Evolutionary conservation across 164 flowering plant genomes (phyloP), one percentile per base, ranked within the genome.

Genomic region (Vitis riparia): DNA sequence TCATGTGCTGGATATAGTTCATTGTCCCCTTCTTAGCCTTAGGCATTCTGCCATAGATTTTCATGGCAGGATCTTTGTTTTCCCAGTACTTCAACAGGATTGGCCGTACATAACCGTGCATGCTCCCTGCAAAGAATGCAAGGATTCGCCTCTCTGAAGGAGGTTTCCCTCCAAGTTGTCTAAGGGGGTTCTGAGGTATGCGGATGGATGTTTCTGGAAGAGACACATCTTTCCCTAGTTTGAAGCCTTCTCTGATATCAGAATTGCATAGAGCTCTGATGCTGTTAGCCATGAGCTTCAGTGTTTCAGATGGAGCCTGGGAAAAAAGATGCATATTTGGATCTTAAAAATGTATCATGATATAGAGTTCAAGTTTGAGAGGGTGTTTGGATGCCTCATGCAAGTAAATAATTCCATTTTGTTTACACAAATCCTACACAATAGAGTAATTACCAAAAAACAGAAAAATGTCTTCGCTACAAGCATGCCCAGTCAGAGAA

Each of bases 91-190:
- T 16, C 49, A 91, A 27, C 32, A 91, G 78, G 67, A 84, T 71
- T 5, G 92, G 87, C 19, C 92, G 82, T 50, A 88, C 57, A 58
- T 83, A 79, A 4, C 93, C 92, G 17, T 87, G 97, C 89, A 89
- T 85, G 11, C 63, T 75, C 1, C 97, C 93, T 2, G 97, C 93
- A 70, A 88, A 91, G 77, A 91, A 89, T 6, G 92, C 92, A 8
- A 91, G 83, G 52, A 74, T 84, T 50, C 67, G 19, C 23, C 91
- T 79, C 62, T 84, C 14, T 9, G 80, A 76, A 59, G 86, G 69
- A 48, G 86, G 84, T 51, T 85, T 82, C 16, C 97, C 96, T n/a
- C 93, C 97, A 19, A 86, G 53, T 27, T 73, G 78, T 59, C 75
- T 73, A 0, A 85, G 77, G 51, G 87, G 88, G 9, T 79, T 71